Evolutionary conservation across 208 protist species (phyloP).

Genomic region (Wallacemonas rigidus): DNA sequence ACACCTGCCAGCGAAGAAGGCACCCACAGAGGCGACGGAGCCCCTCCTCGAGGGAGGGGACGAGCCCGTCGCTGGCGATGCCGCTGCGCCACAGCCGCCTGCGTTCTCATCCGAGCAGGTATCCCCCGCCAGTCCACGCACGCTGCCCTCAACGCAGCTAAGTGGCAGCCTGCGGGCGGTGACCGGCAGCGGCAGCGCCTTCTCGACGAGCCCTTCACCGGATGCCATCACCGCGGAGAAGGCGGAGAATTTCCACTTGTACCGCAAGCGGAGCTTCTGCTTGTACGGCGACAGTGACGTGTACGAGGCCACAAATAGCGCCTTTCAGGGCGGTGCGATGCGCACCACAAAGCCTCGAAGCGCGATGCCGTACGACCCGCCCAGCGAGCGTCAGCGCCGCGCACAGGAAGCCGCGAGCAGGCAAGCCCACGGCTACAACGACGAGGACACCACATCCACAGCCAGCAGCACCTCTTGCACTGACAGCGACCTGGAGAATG

Average conservation of each 20-base stretch:
- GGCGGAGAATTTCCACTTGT: conserved; percentile 1
- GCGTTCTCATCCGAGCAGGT: conserved; percentile 2
- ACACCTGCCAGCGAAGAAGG: too few species aligned
- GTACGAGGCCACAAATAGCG: conserved; percentile 11
- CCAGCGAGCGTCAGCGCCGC: conserved; percentile 6
- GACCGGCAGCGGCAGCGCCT: not conserved
- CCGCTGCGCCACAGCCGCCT: not conserved
- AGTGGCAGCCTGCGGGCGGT: not conserved
- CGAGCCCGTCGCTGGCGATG: not conserved
- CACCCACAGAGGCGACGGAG: not conserved
- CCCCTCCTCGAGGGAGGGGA: not conserved
- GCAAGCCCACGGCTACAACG: not conserved
- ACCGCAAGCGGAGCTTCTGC: conserved; percentile 16
- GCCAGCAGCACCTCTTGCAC: conserved; percentile 16
- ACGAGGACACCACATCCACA: not conserved
- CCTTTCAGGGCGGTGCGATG: not conserved
- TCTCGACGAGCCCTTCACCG: not conserved
- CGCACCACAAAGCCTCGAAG: conserved; percentile 10
- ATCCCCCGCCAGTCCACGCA: conserved; percentile 5
- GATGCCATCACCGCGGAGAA: not conserved
- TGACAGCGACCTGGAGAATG: not conserved
- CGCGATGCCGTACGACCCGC: conserved; percentile 13
- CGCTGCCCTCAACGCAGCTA: not conserved
- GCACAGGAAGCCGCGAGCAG: not conserved
- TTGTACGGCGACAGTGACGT: not conserved